Evolutionary conservation across 2,329 filamentous ascomycete species (phyloP), one percentile per base, ranked within the genome.

Genomic region (Blumeriella jaapii): DNA sequence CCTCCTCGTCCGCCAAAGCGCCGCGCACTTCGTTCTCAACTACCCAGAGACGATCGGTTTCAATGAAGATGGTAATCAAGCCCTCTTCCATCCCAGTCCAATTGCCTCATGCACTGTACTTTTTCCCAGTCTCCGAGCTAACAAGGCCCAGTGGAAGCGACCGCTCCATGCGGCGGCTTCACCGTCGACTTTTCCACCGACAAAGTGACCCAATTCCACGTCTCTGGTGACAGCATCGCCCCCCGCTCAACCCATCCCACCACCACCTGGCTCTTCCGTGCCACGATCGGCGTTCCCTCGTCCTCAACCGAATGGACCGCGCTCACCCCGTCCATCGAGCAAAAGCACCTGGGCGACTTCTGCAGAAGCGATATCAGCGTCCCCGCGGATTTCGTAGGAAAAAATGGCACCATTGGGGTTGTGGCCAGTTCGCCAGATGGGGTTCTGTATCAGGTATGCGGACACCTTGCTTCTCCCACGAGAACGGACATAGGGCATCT

Each of bases 261-360:
- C 51, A 58, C 61, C 45, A 69, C 60, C 36, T 76, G 65, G 66
- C 61, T 77, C 11, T 69, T 72, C 59, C 71, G 73, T 42, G 68
- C 64, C 43, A 76, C 70, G 9, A 59, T 65, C 13, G 70, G 72
- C 47, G 47, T 58, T 30, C 59, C 59, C 8, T 22, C 39, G 10
- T 65, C 61, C 27, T 49, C 52, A 13, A 66, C 65, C 50, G n/a
- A n/a, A n/a, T 77, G 72, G 72, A 64, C 67, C 16, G 59, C 72
- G 50, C 50, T 74, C 32, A 68, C 64, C 48, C 67, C 66, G 18
- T 64, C 71, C 34, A 58, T 73, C 20, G 52, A 60, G 47, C 71
- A 78, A 55, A 68, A 55, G 36, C 70, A 71, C 11, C 56, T 68
- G 2, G 71, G 72, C 35, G 53, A 58, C 31, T 72, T 68, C 45